phyloP scores from a whole-genome alignment of 225 moss, liverwort and hornwort genomes.

The Straminergon stramineum region DNA sequence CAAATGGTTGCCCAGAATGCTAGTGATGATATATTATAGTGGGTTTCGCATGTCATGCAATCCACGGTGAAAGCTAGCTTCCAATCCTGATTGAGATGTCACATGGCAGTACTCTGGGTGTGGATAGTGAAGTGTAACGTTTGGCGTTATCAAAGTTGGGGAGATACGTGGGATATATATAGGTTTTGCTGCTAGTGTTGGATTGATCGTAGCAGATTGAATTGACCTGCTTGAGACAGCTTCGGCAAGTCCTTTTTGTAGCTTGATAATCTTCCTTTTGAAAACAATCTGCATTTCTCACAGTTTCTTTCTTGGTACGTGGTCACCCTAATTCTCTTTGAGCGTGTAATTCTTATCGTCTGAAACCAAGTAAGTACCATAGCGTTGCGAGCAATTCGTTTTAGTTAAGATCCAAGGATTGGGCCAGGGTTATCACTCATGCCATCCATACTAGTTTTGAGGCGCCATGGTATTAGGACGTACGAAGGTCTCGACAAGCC shows the following conservation, averaged over 20 bases:
- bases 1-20: neutral
- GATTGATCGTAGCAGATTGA: neutral
- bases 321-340: neutral
- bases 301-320: no score
- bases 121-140: neutral
- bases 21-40: neutral
- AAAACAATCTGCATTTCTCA: neutral
- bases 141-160: neutral
- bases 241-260: neutral
- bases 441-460: neutral
- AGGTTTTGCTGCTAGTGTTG: no score
- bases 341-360: neutral
- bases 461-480: neutral
- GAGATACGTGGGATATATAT: neutral
- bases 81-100: neutral
- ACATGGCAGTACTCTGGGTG: neutral
- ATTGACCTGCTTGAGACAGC: neutral
- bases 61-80: neutral
- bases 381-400: no score
- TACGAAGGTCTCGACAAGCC: neutral
- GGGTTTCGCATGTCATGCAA: neutral
- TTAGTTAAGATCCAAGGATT: neutral
- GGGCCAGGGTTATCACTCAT: no score
- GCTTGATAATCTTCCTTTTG: neutral
- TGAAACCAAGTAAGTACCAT: neutral